Evolutionary conservation across 2,329 filamentous ascomycete genomes (phyloP).

Genomic region (Aureobasidium uvarum): DNA sequence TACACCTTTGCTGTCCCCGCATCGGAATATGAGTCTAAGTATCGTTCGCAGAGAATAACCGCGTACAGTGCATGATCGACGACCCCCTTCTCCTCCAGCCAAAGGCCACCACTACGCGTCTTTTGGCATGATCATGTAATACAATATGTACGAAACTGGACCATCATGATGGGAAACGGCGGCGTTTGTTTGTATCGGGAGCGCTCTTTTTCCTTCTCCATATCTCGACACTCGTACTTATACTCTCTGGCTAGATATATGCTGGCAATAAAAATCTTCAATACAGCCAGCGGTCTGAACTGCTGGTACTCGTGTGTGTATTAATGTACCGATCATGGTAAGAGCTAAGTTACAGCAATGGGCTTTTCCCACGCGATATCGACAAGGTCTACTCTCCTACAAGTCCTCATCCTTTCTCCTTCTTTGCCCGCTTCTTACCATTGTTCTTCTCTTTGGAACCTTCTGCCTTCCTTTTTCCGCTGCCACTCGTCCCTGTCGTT

Average conservation of each 20-base stretch:
- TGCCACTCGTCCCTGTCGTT: neutral
- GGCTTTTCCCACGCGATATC: too few species aligned
- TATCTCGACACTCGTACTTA: conserved; percentile 3
- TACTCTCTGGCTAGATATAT: conserved; percentile 9
- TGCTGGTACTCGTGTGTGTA: neutral
- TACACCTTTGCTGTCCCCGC: conserved; percentile 11
- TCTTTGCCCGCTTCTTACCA: neutral
- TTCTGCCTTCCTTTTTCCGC: conserved; percentile 6
- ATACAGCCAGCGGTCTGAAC: neutral
- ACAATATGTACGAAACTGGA: conserved; percentile 18
- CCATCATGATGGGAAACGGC: conserved; percentile 19
- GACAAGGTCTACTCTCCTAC: neutral
- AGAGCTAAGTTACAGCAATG: neutral
- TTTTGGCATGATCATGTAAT: conserved; percentile 19
- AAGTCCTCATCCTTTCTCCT: neutral
- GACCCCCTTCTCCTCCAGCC: neutral
- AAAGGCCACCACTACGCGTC: neutral
- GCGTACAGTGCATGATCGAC: conserved; percentile 25
- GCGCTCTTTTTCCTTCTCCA: neutral
- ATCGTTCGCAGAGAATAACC: conserved; percentile 23
- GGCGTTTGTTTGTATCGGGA: conserved; percentile 15
- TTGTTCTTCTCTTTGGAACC: neutral
- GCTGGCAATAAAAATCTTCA: neutral
- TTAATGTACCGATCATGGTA: neutral
- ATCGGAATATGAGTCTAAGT: conserved; percentile 21